phyloP scores from a whole-genome alignment of 345 rosid genomes.

The Gynandropsis gynandra region DNA sequence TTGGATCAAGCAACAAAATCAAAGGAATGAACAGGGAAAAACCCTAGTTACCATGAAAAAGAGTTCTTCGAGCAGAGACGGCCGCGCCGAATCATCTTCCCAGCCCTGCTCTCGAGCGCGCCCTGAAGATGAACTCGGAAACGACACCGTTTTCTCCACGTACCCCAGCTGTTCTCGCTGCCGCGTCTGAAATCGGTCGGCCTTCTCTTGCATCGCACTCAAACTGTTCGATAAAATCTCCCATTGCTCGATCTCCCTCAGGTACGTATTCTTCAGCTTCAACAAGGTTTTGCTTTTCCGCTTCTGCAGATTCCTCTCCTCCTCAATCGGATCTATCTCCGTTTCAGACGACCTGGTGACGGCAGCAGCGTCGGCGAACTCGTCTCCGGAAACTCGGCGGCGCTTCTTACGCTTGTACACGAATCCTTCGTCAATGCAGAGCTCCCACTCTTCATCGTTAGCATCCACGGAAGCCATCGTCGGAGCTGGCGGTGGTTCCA shows the following conservation, averaged over 20 bases:
- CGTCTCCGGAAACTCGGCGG: constrained; percentile 9
- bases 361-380: constrained; percentile 3
- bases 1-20: background rate
- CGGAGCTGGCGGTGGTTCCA: too few species aligned
- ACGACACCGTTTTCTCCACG: constrained; percentile 13
- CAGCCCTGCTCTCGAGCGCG: constrained; percentile 9
- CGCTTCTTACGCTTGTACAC: constrained; percentile 36
- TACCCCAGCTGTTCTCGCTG: constrained; percentile 12
- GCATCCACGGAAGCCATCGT: too few species aligned
- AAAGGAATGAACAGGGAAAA: too few species aligned
- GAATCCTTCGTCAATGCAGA: too few species aligned
- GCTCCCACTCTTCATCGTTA: too few species aligned
- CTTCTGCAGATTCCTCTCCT: constrained; percentile 32
- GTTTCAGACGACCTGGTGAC: constrained; percentile 13
- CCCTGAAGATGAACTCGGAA: background rate
- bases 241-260: constrained; percentile 51
- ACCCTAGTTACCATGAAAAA: constrained; percentile 45
- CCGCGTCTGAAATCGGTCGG: constrained; percentile 20
- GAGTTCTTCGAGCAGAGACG: constrained; percentile 40
- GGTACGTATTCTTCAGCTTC: constrained; percentile 41
- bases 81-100: constrained; percentile 13
- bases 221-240: constrained; percentile 46
- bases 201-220: constrained; percentile 37
- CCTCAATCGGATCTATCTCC: constrained; percentile 26
- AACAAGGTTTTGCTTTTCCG: constrained; percentile 36